Percentiles rank a stretch among this genome's conserved stretches.
These are phyloP conservation scores for Macrotyloma uniflorum DNA, from an alignment of 306 rosid genomes.

Conservation along the genomic window DNA sequence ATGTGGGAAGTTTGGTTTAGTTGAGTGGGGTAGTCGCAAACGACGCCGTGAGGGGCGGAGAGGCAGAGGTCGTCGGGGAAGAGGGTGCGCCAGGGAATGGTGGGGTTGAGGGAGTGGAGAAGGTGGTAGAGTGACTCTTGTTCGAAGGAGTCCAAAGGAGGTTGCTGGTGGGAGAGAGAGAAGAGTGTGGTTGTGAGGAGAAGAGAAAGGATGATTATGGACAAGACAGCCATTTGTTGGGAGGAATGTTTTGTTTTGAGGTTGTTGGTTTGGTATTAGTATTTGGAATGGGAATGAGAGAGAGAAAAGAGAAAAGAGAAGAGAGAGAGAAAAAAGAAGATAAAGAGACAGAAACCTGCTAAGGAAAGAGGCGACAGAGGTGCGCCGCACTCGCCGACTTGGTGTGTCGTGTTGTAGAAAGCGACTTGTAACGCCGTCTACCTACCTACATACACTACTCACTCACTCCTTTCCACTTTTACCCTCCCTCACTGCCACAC, in stretches of 20 bases:
- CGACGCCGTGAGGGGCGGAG: constrained; percentile 71
- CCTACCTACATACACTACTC: too few relatives aligned
- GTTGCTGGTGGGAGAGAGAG: constrained; percentile 51
- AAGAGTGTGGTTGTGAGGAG: constrained; percentile 11
- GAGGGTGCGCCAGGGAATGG: constrained; percentile 64
- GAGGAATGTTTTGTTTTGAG: neutral
- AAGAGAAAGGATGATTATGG: neutral
- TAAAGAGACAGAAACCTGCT: constrained; percentile 15
- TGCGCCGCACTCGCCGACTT: constrained; percentile 69
- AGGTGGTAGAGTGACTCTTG: constrained; percentile 54
- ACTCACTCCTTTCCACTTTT: neutral
- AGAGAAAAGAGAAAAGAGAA: too few relatives aligned
- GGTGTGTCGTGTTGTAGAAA: constrained; percentile 34
- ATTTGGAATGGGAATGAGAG: neutral
- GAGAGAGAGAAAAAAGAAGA: neutral
- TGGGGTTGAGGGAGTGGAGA: constrained; percentile 67
- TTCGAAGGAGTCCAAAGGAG: constrained; percentile 45
- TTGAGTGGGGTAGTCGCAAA: constrained; percentile 53
- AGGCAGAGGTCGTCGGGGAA: constrained; percentile 71
- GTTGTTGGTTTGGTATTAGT: neutral
- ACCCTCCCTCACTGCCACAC: too few relatives aligned
- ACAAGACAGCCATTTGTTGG: neutral
- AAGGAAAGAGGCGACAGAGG: constrained; percentile 42
- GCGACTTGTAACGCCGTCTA: constrained; percentile 39
- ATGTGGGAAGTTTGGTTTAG: constrained; percentile 38